These are phyloP conservation scores for Epichloe uncinata DNA, from an alignment of 2,329 filamentous ascomycete species.

Conservation along the genomic window DNA sequence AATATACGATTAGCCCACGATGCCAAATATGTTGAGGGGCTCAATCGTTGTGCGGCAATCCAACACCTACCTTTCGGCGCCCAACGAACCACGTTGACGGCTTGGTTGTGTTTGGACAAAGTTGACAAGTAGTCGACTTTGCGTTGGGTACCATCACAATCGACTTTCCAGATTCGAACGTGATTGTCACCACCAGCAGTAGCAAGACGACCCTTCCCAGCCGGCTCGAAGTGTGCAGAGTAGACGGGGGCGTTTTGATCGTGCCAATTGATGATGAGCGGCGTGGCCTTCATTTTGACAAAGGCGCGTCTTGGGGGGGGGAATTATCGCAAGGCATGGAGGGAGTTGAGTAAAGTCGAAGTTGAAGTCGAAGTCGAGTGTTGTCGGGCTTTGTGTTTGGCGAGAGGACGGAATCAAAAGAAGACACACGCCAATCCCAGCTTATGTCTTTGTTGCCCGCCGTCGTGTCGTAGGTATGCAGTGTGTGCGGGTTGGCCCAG, in stretches of 20 bases:
- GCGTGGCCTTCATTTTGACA: conserved; percentile 79
- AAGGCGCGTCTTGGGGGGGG: conserved; percentile 13
- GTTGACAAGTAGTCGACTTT: conserved; percentile 89
- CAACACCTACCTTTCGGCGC: conserved; percentile 64
- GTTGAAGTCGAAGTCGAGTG: too few species aligned
- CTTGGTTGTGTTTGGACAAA: conserved; percentile 85
- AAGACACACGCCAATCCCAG: neutral
- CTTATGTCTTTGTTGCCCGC: neutral
- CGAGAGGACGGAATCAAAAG: neutral
- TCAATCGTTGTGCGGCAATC: neutral
- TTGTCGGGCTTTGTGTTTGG: neutral
- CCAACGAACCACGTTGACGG: conserved; percentile 96
- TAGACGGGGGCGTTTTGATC: conserved; percentile 95
- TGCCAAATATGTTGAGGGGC: neutral
- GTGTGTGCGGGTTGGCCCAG: neutral
- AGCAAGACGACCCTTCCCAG: conserved; percentile 80
- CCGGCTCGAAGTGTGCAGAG: conserved; percentile 89
- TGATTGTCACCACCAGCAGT: conserved; percentile 95
- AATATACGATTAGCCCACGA: conserved; percentile 1
- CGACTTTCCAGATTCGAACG: conserved; percentile 88
- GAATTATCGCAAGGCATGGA: conserved; percentile 18
- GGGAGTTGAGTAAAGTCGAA: conserved; percentile 4
- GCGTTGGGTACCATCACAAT: conserved; percentile 69
- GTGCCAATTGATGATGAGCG: conserved; percentile 97
- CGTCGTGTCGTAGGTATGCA: neutral